Base-by-base conservation (phyloP, 441 rosid species). In the Eruca vesicaria region DNA sequence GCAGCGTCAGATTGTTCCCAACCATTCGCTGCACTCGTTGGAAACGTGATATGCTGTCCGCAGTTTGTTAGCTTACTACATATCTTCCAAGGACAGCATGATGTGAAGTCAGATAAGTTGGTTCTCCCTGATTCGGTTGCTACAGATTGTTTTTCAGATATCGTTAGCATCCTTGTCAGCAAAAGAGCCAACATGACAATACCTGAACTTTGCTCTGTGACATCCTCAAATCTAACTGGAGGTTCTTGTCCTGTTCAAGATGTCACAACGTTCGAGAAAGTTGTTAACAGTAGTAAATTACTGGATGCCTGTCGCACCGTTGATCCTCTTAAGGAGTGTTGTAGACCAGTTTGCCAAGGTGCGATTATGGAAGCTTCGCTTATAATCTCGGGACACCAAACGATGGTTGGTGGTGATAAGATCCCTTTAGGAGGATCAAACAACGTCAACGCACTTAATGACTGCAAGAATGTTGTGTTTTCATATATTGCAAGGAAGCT, bases 141-240 rank as follows among this genome's bases (percentile, higher is more conserved):
- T 82, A 71, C 77, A 82, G 96, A 90, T 89, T 95, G 99, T 88
- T 95, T 95, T 91, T 88, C 96, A 67, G 99, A 95, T 89, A 85
- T 95, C 90, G 79, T 95, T 84, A 88, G 93, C 48, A 88, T 91
- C 78, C 81, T 95, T 72, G 85, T 84, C 75, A 89, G 99, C 86
- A 87, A 81, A 80, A 91, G 99, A 86, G 99, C 99, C 74, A 90
- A 92, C 66, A 80, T 36, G 77, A 84, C 89, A 11, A 80, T 93
- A 76, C 96, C 93, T 79, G 64, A 82, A n/a, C 82, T 93, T 55
- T 95, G 99, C 83, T 89, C 98, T 11, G 90, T 87, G 55, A 91
- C 87, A 58, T 82, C 98, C 29, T 79, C 84, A 69, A 93, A 93
- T 83, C 91, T 95, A 71, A 93, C 99, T 6, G 97, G 96, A 66